Conservation (phyloP, 1,284 basidiomycete genomes). For the Anthracocystis walkeri region DNA sequence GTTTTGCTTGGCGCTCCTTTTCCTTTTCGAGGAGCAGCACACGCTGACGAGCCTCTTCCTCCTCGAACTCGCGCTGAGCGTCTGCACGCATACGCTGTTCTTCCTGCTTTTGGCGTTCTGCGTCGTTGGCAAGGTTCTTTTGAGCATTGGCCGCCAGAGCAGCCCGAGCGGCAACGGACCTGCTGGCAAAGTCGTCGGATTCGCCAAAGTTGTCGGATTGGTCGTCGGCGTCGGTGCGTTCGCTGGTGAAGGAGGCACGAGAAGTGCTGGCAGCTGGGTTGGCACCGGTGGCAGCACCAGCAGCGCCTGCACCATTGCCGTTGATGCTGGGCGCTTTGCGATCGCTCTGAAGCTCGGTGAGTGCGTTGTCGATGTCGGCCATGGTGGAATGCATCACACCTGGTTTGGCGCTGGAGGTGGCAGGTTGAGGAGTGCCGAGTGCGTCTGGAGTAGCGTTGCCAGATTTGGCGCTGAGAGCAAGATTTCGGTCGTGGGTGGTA, state of each 20-base stretch:
- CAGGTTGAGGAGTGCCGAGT: conserved; percentile 36
- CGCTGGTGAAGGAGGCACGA: conserved; percentile 50
- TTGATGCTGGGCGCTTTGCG: conserved; percentile 28
- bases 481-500: conserved; percentile 72
- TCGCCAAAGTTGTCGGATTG: conserved; percentile 50
- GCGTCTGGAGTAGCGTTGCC: conserved; percentile 36
- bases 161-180: conserved; percentile 59
- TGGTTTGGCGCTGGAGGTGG: conserved; percentile 14
- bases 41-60: conserved; percentile 61
- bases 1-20: conserved; percentile 49
- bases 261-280: conserved; percentile 33
- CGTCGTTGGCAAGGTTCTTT: conserved; percentile 53
- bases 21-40: conserved; percentile 54
- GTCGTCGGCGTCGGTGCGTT: conserved; percentile 50
- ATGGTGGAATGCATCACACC: conserved; percentile 67
- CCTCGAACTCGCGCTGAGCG: conserved; percentile 58
- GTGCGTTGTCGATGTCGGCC: conserved; percentile 68
- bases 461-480: conserved; percentile 48
- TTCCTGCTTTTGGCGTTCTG: conserved; percentile 51
- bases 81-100: conserved; percentile 51
- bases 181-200: conserved; percentile 50
- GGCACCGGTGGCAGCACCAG: conserved; percentile 11
- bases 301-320: conserved; percentile 1
- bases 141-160: conserved; percentile 67
- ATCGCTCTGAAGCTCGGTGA: conserved; percentile 59